These are phyloP conservation scores for Rubia yunnanensis DNA, from an alignment of 257 asterid species.

Conservation along the genomic window DNA sequence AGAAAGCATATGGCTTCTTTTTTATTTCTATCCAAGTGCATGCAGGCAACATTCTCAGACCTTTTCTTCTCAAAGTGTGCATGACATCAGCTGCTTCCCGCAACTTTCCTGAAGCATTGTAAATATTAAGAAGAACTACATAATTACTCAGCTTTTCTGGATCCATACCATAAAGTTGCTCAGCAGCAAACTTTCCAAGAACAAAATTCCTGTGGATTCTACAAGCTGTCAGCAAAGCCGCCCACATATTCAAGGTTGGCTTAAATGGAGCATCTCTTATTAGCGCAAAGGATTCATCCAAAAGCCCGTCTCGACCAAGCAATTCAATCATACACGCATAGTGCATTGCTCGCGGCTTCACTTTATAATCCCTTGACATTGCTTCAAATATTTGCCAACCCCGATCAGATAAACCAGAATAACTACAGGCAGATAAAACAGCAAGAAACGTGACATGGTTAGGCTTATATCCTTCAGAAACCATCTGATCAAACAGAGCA, in stretches of 20 bases:
- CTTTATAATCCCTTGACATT: slow-evolving; percentile 53
- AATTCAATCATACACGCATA: slow-evolving; percentile 75
- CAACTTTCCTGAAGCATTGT: slow-evolving; percentile 42
- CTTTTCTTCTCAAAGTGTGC: slow-evolving; percentile 53
- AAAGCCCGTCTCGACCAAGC: slow-evolving; percentile 66
- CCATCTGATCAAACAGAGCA: slow-evolving; percentile 59
- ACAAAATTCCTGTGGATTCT: slow-evolving; percentile 62
- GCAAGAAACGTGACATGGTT: slow-evolving; percentile 82
- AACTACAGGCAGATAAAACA: slow-evolving; percentile 65
- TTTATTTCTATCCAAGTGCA: slow-evolving; percentile 84
- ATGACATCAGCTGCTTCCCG: slow-evolving; percentile 70
- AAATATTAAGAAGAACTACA: slow-evolving; percentile 67
- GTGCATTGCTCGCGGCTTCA: slow-evolving; percentile 86
- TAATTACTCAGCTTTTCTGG: slow-evolving; percentile 81
- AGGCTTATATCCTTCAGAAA: slow-evolving; percentile 49
- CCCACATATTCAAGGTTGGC: slow-evolving; percentile 81
- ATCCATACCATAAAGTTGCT: slow-evolving; percentile 67
- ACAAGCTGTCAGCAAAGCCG: slow-evolving; percentile 88
- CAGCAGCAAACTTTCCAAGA: slow-evolving; percentile 88
- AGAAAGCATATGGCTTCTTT: slow-evolving; percentile 51
- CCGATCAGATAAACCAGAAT: slow-evolving; percentile 57
- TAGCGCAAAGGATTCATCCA: slow-evolving; percentile 73
- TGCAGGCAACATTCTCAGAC: slow-evolving; percentile 55
- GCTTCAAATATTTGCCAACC: slow-evolving; percentile 78
- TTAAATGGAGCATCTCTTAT: slow-evolving; percentile 55